Conservation (phyloP, 1,284 basidiomycete species). For the Pulveroboletus sp. region DNA sequence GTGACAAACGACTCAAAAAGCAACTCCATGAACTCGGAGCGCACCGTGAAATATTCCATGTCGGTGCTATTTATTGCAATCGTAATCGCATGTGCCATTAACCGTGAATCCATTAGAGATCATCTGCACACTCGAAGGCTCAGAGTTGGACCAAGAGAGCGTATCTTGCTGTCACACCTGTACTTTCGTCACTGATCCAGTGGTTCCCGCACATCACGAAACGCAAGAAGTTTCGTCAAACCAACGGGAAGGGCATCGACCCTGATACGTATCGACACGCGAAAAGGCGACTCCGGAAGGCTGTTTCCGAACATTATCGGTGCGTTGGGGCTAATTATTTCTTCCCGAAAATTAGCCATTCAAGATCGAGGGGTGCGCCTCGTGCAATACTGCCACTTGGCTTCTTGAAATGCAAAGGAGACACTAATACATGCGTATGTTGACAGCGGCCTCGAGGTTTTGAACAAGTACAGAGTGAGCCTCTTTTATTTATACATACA, state of each 20-base stretch:
- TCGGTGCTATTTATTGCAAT: slow-evolving; percentile 36
- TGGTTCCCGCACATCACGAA: neutral
- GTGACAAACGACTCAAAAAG: slow-evolving; percentile 53
- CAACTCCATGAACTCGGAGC: slow-evolving; percentile 77
- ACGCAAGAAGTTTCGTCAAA: neutral
- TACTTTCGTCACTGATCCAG: slow-evolving; percentile 4
- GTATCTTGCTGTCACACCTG: slow-evolving; percentile 4
- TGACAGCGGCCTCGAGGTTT: slow-evolving; percentile 66
- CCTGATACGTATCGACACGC: slow-evolving; percentile 83
- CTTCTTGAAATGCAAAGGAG: neutral
- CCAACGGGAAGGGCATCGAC: slow-evolving; percentile 39
- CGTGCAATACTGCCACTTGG: neutral
- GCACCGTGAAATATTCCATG: slow-evolving; percentile 69
- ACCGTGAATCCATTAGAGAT: slow-evolving; percentile 21
- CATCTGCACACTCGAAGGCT: slow-evolving; percentile 4
- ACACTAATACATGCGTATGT: slow-evolving; percentile 15
- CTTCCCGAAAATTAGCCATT: neutral
- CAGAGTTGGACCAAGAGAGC: slow-evolving; percentile 18
- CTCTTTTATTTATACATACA: neutral
- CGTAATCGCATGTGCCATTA: neutral
- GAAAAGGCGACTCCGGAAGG: slow-evolving; percentile 80
- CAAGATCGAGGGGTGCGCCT: neutral
- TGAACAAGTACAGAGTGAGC: slow-evolving; percentile 84
- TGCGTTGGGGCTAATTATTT: slow-evolving; percentile 33
- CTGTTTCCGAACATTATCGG: slow-evolving; percentile 86